These are phyloP conservation scores for Lactifluus rugatus DNA, from an alignment of 768 basidiomycete species.

Conservation along the genomic window DNA sequence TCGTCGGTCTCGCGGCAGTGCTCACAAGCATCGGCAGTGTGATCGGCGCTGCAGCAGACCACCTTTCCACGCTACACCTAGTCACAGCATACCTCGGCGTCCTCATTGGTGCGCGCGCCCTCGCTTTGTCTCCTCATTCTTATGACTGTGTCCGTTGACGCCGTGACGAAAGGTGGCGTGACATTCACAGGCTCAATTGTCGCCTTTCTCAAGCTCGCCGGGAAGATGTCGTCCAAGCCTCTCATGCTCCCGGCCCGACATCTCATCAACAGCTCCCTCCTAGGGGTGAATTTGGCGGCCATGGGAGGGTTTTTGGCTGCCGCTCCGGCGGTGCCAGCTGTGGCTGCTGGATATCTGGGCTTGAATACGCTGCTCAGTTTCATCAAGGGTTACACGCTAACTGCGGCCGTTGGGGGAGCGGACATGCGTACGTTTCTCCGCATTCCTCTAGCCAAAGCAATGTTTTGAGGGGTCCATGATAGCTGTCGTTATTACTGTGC, in stretches of 20 bases:
- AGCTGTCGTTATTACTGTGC: conserved; percentile 86
- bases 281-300: conserved; percentile 59
- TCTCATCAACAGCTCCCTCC: conserved; percentile 58
- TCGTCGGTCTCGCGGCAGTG: conserved; percentile 84
- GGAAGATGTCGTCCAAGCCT: conserved; percentile 68
- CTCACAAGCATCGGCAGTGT: conserved; percentile 80
- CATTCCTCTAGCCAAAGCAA: background rate
- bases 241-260: conserved; percentile 69
- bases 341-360: conserved; percentile 72
- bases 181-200: conserved; percentile 88
- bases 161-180: conserved; percentile 46
- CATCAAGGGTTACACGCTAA: conserved; percentile 78
- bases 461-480: conserved; percentile 3
- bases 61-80: conserved; percentile 64
- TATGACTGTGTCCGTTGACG: background rate
- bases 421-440: conserved; percentile 68
- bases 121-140: background rate
- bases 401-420: conserved; percentile 86
- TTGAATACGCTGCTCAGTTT: conserved; percentile 70
- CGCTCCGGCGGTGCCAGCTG: conserved; percentile 56
- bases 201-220: conserved; percentile 81
- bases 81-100: conserved; percentile 82
- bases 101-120: conserved; percentile 49
- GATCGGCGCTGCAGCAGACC: conserved; percentile 49
- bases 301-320: conserved; percentile 71